A percentile compares a stretch with the other conserved stretches of the same genome.
These are phyloP conservation scores for Pleurotus tuoliensis DNA, from an alignment of 768 basidiomycete species.

Conservation along the genomic window DNA sequence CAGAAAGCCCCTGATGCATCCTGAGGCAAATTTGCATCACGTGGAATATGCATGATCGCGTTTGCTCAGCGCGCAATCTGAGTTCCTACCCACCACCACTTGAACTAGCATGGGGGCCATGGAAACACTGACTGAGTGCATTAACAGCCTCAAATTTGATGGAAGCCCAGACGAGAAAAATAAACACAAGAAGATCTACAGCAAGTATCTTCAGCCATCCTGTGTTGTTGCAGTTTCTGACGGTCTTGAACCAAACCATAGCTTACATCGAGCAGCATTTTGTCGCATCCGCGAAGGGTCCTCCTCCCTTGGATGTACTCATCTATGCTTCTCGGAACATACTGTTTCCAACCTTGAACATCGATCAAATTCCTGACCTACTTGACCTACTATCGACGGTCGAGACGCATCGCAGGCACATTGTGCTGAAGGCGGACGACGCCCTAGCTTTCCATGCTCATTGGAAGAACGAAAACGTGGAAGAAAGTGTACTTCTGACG, in stretches of 20 bases:
- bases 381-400: slow-evolving; percentile 31
- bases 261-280: background rate
- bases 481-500: slow-evolving; percentile 11
- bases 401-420: slow-evolving; percentile 30
- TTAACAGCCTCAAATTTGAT: background rate
- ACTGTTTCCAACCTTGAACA: slow-evolving; percentile 19
- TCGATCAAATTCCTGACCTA: slow-evolving; percentile 26
- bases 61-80: too few species aligned
- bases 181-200: background rate
- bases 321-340: slow-evolving; percentile 29
- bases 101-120: background rate
- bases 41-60: too few species aligned
- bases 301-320: slow-evolving; percentile 26
- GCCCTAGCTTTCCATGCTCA: slow-evolving; percentile 25
- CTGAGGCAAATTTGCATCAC: too few species aligned
- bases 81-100: too few species aligned
- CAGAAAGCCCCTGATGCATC: too few species aligned
- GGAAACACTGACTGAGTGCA: slow-evolving; percentile 1
- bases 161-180: background rate
- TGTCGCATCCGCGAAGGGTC: background rate
- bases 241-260: background rate
- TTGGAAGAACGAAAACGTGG: slow-evolving; percentile 15
- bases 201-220: background rate
- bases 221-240: background rate
- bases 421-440: slow-evolving; percentile 19